phyloP scores from a whole-genome alignment of 2,329 filamentous ascomycete species.

The Exserohilum rostratum region DNA sequence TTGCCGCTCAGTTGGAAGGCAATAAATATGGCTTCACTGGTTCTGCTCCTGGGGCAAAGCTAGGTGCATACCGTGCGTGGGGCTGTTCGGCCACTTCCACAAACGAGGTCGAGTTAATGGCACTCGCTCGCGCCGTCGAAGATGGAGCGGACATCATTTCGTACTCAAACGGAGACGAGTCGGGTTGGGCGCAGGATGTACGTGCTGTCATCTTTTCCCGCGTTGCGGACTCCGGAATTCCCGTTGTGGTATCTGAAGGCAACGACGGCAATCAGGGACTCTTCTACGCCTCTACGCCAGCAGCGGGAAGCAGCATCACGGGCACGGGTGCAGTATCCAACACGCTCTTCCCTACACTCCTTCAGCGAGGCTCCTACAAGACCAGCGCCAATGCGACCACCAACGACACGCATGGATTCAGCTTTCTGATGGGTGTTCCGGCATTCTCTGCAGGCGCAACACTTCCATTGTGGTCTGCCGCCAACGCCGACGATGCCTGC shows the following conservation, averaged over 20 bases:
- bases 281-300: slow-evolving; percentile 54
- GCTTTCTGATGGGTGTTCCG: slow-evolving; percentile 45
- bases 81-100: slow-evolving; percentile 14
- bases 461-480: slow-evolving; percentile 45
- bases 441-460: slow-evolving; percentile 21
- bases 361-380: slow-evolving; percentile 25
- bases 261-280: slow-evolving; percentile 59
- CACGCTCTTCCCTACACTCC: slow-evolving; percentile 28
- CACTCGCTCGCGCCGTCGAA: slow-evolving; percentile 59
- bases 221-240: slow-evolving; percentile 55
- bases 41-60: slow-evolving; percentile 26
- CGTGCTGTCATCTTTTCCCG: slow-evolving; percentile 51
- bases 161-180: slow-evolving; percentile 19
- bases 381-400: slow-evolving; percentile 40
- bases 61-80: slow-evolving; percentile 23
- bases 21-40: slow-evolving; percentile 22
- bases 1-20: slow-evolving; percentile 62
- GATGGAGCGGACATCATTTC: slow-evolving; percentile 51
- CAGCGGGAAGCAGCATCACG: slow-evolving; percentile 52
- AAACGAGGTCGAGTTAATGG: slow-evolving; percentile 18
- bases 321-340: slow-evolving; percentile 55
- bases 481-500: slow-evolving; percentile 59
- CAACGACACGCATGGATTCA: slow-evolving; percentile 32
- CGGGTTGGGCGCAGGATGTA: slow-evolving; percentile 46
- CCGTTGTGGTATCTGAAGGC: slow-evolving; percentile 59